Evolutionary conservation across 164 flowering plant species (phyloP).

Genomic region (Litsea cubeba): DNA sequence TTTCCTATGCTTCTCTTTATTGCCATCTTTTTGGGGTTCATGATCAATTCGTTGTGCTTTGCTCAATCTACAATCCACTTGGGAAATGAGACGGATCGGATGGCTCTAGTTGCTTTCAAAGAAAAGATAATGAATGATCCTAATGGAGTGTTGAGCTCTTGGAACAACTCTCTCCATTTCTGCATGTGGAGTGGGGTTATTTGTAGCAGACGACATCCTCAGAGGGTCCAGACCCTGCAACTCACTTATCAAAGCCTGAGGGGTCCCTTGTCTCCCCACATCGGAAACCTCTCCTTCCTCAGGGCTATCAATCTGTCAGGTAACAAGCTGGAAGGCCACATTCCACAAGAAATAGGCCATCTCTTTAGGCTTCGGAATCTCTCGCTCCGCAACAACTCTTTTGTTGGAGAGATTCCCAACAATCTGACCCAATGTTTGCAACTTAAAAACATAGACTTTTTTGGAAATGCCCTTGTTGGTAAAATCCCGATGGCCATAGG

Average conservation of each 20-base stretch:
- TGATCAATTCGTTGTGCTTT: too few relatives aligned
- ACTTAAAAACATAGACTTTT: neutral
- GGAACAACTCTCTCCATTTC: constrained; percentile 15
- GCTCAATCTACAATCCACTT: neutral
- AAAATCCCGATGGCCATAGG: neutral
- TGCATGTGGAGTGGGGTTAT: too few relatives aligned
- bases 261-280: too few relatives aligned
- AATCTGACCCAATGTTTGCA: constrained; percentile 14
- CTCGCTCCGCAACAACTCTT: constrained; percentile 27
- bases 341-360: neutral
- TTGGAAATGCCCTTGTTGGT: constrained; percentile 3
- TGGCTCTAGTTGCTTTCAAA: constrained; percentile 17
- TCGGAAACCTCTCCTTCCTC: constrained; percentile 9
- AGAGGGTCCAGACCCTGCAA: neutral
- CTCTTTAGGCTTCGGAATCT: constrained; percentile 26
- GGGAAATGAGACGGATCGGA: constrained; percentile 5
- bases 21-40: too few relatives aligned
- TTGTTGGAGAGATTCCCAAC: constrained; percentile 28
- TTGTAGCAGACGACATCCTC: too few relatives aligned
- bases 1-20: too few relatives aligned
- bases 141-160: constrained; percentile 18
- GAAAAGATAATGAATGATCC: constrained; percentile 21
- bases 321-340: too few relatives aligned
- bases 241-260: constrained; percentile 10
- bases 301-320: too few relatives aligned